Evolutionary conservation across 2,329 filamentous ascomycete species (phyloP).

Genomic region (Ceratocystis colombiana): DNA sequence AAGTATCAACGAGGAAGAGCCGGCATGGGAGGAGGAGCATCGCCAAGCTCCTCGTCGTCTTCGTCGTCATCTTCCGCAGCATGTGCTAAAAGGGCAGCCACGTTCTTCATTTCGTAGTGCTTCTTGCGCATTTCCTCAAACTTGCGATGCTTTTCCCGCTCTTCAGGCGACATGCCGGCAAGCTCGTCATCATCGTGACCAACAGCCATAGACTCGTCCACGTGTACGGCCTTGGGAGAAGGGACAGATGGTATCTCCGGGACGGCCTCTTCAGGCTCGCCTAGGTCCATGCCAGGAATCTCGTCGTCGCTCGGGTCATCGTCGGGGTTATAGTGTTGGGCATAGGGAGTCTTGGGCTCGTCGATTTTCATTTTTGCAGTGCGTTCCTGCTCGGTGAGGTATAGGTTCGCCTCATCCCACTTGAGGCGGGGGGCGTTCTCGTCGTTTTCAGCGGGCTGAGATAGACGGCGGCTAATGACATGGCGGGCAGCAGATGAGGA

Average conservation of each 20-base stretch:
- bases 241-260: constrained; percentile 39
- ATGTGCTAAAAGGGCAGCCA: constrained; percentile 75
- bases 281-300: constrained; percentile 83
- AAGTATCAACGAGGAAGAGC: constrained; percentile 33
- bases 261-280: constrained; percentile 74
- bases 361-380: constrained; percentile 97
- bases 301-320: constrained; percentile 86
- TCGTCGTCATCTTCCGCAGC: constrained; percentile 56
- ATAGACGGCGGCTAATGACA: constrained; percentile 47
- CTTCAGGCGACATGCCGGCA: constrained; percentile 54
- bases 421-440: constrained; percentile 61
- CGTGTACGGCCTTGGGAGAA: constrained; percentile 58
- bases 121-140: constrained; percentile 90
- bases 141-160: constrained; percentile 78
- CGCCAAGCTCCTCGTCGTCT: constrained; percentile 50
- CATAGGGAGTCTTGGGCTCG: constrained; percentile 96
- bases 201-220: constrained; percentile 51
- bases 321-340: constrained; percentile 76
- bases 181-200: constrained; percentile 47
- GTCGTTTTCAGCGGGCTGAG: constrained; percentile 34
- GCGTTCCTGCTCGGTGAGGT: constrained; percentile 92
- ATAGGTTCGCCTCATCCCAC: constrained; percentile 98
- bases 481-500: constrained; percentile 48
- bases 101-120: constrained; percentile 98
- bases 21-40: constrained; percentile 37